Conservation (phyloP, 768 basidiomycete species). For the Butyriboletus loyo region DNA sequence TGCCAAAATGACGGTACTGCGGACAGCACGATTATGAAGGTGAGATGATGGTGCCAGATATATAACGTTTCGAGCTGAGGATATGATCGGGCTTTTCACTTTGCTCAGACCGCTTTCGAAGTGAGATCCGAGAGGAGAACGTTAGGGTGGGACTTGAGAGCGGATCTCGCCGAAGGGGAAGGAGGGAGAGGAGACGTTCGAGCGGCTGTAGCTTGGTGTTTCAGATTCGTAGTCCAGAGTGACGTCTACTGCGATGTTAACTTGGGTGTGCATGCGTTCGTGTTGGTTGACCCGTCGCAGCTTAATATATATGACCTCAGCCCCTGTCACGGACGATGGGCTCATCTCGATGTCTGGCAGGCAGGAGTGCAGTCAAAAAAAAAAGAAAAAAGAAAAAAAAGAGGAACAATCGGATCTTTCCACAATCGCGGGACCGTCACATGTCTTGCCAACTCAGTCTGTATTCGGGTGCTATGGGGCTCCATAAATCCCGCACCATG, state of each 20-base stretch:
- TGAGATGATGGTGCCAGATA: conserved; percentile 16
- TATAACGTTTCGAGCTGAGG: too few relatives aligned
- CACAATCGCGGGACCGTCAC: conserved; percentile 16
- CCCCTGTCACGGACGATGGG: too few relatives aligned
- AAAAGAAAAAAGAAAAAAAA: too few relatives aligned
- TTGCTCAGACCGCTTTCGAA: conserved; percentile 15
- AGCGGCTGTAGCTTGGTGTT: conserved; percentile 29
- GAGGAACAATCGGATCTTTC: conserved; percentile 7
- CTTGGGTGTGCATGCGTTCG: conserved; percentile 1
- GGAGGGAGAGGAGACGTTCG: conserved; percentile 10
- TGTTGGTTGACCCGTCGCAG: too few relatives aligned
- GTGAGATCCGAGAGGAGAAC: conserved; percentile 21
- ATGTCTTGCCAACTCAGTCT: too few relatives aligned
- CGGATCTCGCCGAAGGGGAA: conserved; percentile 30
- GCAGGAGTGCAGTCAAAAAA: too few relatives aligned
- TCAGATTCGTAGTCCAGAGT: conserved; percentile 8
- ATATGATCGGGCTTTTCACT: conserved; percentile 23
- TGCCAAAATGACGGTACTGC: conserved; percentile 6
- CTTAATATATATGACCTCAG: too few relatives aligned
- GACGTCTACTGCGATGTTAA: conserved; percentile 9
- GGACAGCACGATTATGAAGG: conserved; percentile 15
- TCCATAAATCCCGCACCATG: conserved; percentile 18
- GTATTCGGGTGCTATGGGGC: conserved; percentile 4
- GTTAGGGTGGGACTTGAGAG: conserved; percentile 18
- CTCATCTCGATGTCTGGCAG: too few relatives aligned